These are phyloP conservation scores for Violaceomyces palustris DNA, from an alignment of 1,284 basidiomycete genomes.

Conservation along the genomic window DNA sequence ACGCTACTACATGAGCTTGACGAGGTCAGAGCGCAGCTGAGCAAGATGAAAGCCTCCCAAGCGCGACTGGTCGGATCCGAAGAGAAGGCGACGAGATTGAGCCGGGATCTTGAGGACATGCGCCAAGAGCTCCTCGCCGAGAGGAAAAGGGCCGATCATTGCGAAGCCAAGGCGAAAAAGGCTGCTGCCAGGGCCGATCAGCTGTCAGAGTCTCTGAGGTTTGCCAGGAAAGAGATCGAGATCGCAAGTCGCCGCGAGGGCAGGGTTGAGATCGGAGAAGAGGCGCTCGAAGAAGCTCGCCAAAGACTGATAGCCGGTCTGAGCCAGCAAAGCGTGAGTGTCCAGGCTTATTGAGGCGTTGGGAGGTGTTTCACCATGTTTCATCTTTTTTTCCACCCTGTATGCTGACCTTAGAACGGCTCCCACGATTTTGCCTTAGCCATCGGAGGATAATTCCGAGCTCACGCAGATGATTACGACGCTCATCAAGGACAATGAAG, in stretches of 20 bases:
- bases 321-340: too few relatives aligned
- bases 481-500: constrained; percentile 33
- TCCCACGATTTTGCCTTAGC: too few relatives aligned
- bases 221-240: constrained; percentile 11
- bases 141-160: constrained; percentile 64
- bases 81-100: constrained; percentile 5
- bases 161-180: constrained; percentile 64
- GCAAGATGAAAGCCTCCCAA: constrained; percentile 66
- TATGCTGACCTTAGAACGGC: not conserved
- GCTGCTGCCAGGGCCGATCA: constrained; percentile 43
- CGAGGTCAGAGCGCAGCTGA: constrained; percentile 66
- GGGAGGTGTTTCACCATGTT: too few relatives aligned
- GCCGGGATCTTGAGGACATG: constrained; percentile 71
- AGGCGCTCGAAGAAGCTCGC: constrained; percentile 15
- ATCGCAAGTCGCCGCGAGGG: constrained; percentile 4
- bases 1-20: constrained; percentile 70
- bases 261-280: constrained; percentile 13
- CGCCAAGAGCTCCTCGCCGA: constrained; percentile 76
- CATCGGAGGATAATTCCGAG: too few relatives aligned
- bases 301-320: constrained; percentile 16
- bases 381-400: too few relatives aligned
- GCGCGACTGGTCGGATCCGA: constrained; percentile 61
- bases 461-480: constrained; percentile 9
- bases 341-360: too few relatives aligned
- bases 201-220: constrained; percentile 22